phyloP scores from a whole-genome alignment of 2,329 filamentous ascomycete genomes.

The Penicillium sp. region DNA sequence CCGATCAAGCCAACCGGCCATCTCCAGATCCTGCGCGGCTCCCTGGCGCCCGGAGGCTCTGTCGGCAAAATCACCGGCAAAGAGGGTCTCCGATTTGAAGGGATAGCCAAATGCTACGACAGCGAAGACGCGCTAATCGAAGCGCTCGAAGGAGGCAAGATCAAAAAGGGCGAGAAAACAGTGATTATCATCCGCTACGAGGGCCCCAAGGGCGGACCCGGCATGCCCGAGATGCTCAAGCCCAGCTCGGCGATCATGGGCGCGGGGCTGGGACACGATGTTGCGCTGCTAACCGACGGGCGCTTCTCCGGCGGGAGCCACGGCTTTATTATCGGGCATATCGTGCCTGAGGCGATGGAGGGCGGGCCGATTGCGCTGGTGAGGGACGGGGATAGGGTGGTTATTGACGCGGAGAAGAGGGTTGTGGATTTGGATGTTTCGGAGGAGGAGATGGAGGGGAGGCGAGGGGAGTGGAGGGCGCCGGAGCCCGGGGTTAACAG shows the following conservation, averaged over 20 bases:
- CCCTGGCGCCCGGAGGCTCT: constrained; percentile 69
- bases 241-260: constrained; percentile 74
- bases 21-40: constrained; percentile 73
- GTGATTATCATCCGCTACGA: constrained; percentile 74
- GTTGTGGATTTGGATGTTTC: constrained; percentile 69
- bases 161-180: constrained; percentile 77
- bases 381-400: constrained; percentile 76
- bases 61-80: constrained; percentile 80
- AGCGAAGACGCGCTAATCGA: constrained; percentile 71
- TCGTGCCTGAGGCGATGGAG: constrained; percentile 84
- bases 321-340: constrained; percentile 86
- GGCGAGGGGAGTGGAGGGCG: no score
- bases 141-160: constrained; percentile 68
- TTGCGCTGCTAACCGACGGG: constrained; percentile 74
- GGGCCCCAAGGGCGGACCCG: constrained; percentile 59
- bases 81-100: constrained; percentile 70
- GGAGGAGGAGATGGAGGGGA: constrained; percentile 57
- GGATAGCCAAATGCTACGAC: constrained; percentile 73
- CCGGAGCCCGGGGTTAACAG: no score
- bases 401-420: constrained; percentile 79
- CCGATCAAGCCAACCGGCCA: constrained; percentile 74
- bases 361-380: constrained; percentile 85
- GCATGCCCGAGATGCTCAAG: constrained; percentile 74
- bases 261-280: constrained; percentile 69
- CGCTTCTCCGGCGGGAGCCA: constrained; percentile 71